Conservation (phyloP, 2,329 filamentous ascomycete species). For the Trichophyton rubrum region DNA sequence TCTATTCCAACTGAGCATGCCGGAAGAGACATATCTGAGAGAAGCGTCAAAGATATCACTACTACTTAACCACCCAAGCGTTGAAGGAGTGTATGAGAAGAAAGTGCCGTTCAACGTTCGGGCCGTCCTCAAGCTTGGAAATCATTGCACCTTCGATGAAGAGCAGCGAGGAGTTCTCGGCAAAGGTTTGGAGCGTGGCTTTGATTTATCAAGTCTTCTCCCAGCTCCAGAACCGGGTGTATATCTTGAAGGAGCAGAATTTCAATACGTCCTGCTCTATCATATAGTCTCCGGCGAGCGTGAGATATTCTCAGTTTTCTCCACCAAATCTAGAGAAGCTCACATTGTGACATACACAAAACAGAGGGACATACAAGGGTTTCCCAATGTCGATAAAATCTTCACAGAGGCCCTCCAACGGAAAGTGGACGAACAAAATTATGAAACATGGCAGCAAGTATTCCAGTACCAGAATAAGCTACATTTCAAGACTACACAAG, state of each 20-base stretch:
- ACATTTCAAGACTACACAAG: constrained; percentile 72
- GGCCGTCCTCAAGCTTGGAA: constrained; percentile 80
- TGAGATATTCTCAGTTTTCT: constrained; percentile 89
- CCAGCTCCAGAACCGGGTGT: constrained; percentile 53
- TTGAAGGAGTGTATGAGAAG: constrained; percentile 95
- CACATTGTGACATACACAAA: constrained; percentile 82
- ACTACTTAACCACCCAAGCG: constrained; percentile 81
- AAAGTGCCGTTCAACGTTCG: constrained; percentile 77
- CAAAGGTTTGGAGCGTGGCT: constrained; percentile 83
- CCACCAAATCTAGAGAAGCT: constrained; percentile 64
- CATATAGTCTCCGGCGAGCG: constrained; percentile 83
- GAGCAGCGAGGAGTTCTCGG: constrained; percentile 80
- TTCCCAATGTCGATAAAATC: constrained; percentile 82
- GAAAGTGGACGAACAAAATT: constrained; percentile 50
- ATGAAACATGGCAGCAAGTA: constrained; percentile 62
- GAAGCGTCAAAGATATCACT: constrained; percentile 71
- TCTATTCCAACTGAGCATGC: constrained; percentile 83
- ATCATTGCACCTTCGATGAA: constrained; percentile 85
- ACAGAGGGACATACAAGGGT: constrained; percentile 64
- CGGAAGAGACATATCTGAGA: constrained; percentile 74
- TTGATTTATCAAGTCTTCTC: constrained; percentile 67
- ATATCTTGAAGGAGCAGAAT: constrained; percentile 61
- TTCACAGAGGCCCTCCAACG: constrained; percentile 62
- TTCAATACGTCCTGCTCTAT: constrained; percentile 84
- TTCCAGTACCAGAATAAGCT: constrained; percentile 80